Base-by-base conservation (phyloP, 2,329 filamentous ascomycete species). In the Pseudocercospora vitis region DNA sequence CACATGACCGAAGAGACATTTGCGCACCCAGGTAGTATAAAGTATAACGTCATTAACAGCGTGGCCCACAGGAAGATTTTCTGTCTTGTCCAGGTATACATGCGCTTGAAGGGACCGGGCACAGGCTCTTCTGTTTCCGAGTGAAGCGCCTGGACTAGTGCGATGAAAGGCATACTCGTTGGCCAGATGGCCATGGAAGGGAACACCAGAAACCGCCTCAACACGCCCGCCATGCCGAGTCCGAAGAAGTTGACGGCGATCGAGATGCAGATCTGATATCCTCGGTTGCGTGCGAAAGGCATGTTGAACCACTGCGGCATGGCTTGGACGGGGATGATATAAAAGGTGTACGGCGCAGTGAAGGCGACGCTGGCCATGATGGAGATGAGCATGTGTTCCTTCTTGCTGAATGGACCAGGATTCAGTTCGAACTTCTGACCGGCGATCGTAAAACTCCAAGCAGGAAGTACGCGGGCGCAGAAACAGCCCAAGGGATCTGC, bases 131-230 rank as follows among this genome's bases (percentile, higher is more conserved):
- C 50, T 11, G 16, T 37, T 33, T 39, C 31, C 19, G 50, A 26
- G 16, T 52, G 50, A 19, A 52, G 48, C 7, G 50, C 42, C 21
- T 47, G 47, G 42, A 52, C 48, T 21, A 52, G 24, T 32, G 51
- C 51, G 18, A 53, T 26, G 26, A 18, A 39, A 7, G 32, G 51
- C 24, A 53, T 16, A 24, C 4, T 23, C 21, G 18, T n/a, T 19
- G 89, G 89, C 89, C 89, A 95, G 35, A 95, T 90, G 88, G 95
- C 94, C 54, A 88, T 87, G 58, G 87, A 88, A 0, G 89, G 89
- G 16, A 88, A 83, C 28, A 95, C 89, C 4, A 95, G 78, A 66
- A 91, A 92, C 46, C 88, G 82, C 52, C 89, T 79, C 1, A 88
- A 87, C 37, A 95, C 76, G 2, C 89, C 89, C 47, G 89, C 89